A percentile compares a stretch with the other conserved stretches of the same genome.
These are phyloP conservation scores for Pseudozyma sp. DNA, from an alignment of 1,284 basidiomycete genomes.

Conservation along the genomic window DNA sequence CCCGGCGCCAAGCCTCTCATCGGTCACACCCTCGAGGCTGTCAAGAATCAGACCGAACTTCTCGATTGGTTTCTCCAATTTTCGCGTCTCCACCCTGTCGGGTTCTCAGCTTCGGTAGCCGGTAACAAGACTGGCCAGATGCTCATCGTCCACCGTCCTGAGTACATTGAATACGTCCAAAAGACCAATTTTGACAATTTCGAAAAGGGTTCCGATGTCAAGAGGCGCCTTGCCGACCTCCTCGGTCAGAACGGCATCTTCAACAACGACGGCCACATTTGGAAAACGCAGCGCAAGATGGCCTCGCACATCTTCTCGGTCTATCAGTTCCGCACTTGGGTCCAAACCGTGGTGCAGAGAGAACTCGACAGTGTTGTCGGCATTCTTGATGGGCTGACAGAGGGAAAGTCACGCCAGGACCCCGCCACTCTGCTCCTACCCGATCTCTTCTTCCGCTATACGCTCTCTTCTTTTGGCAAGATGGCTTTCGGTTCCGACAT, in stretches of 20 bases:
- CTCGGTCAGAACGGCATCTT: conserved; percentile 58
- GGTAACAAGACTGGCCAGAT: conserved; percentile 38
- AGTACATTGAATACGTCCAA: conserved; percentile 66
- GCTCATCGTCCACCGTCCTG: conserved; percentile 43
- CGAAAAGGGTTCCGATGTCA: conserved; percentile 51
- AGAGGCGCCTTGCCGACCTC: conserved; percentile 46
- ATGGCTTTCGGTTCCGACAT: conserved; percentile 55
- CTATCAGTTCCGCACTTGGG: conserved; percentile 58
- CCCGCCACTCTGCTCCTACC: conserved; percentile 40
- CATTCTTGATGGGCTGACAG: conserved; percentile 40
- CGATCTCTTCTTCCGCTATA: conserved; percentile 61
- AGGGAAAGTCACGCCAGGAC: conserved; percentile 9
- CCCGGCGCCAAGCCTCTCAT: conserved; percentile 34
- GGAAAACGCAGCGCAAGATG: conserved; percentile 65
- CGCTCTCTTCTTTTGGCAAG: conserved; percentile 53
- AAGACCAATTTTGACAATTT: conserved; percentile 67
- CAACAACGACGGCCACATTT: conserved; percentile 62
- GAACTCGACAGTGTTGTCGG: conserved; percentile 51
- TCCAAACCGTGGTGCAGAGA: conserved; percentile 54
- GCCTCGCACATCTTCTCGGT: conserved; percentile 62
- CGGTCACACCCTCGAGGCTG: conserved; percentile 33
- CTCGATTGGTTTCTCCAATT: conserved; percentile 32
- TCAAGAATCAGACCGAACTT: conserved; percentile 14
- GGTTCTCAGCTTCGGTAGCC: conserved; percentile 24
- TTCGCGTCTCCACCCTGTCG: conserved; percentile 20